phyloP scores from a whole-genome alignment of 345 rosid genomes.

The Heritiera fomes region DNA sequence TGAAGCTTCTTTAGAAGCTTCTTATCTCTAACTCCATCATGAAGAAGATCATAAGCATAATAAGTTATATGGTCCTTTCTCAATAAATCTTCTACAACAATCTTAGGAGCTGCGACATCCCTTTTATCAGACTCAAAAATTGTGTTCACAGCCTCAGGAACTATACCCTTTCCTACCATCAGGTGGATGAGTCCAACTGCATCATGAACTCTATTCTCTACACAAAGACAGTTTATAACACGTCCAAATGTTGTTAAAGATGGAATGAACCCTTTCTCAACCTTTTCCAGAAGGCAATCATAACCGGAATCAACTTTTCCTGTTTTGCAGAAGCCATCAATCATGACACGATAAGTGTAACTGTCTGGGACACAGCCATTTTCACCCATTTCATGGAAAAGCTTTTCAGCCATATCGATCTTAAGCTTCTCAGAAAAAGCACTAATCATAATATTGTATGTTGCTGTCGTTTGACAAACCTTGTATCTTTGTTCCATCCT shows the following conservation, averaged over 20 bases:
- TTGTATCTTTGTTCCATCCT: conserved; percentile 54
- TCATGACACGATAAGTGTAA: conserved; percentile 75
- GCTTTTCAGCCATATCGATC: conserved; percentile 55
- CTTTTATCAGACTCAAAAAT: conserved; percentile 77
- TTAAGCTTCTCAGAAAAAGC: conserved; percentile 67
- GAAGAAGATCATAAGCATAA: conserved; percentile 77
- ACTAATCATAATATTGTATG: conserved; percentile 77
- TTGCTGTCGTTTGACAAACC: conserved; percentile 53
- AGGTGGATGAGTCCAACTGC: conserved; percentile 70
- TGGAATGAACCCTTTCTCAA: conserved; percentile 69
- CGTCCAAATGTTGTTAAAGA: conserved; percentile 70
- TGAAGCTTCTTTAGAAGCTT: conserved; percentile 54
- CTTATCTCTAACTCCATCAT: conserved; percentile 82
- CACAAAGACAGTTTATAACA: conserved; percentile 78
- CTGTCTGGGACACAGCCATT: conserved; percentile 62
- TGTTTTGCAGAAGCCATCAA: conserved; percentile 81
- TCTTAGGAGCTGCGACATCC: conserved; percentile 87
- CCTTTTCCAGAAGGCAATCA: conserved; percentile 50
- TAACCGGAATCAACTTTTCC: conserved; percentile 62
- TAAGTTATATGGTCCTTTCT: conserved; percentile 79
- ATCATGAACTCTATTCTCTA: conserved; percentile 61
- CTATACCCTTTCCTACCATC: conserved; percentile 69
- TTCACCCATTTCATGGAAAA: conserved; percentile 66
- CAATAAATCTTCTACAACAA: conserved; percentile 83
- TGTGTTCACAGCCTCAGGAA: conserved; percentile 71